Conservation (phyloP, 306 rosid species). For the Vicia faba region DNA sequence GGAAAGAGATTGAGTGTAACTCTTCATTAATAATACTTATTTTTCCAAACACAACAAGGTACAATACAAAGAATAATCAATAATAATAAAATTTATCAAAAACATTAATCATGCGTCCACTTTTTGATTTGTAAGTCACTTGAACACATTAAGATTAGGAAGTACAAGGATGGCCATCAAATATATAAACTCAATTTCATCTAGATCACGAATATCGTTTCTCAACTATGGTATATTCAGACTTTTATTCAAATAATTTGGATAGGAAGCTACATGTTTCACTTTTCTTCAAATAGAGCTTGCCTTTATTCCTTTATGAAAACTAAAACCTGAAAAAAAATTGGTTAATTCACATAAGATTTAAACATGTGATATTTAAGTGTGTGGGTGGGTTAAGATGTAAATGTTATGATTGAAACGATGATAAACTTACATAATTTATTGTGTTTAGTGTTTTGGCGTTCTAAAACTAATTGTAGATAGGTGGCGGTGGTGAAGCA, state of each 20-base stretch:
- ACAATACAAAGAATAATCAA: slow-evolving; percentile 36
- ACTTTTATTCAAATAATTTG: slow-evolving; percentile 56
- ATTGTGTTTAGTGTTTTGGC: slow-evolving; percentile 15
- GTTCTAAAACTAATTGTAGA: slow-evolving; percentile 41
- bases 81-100: slow-evolving; percentile 43
- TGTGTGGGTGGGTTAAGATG: background rate
- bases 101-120: slow-evolving; percentile 42
- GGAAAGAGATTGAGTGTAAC: slow-evolving; percentile 31
- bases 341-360: background rate
- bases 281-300: slow-evolving; percentile 46
- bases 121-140: slow-evolving; percentile 35
- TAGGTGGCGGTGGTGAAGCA: slow-evolving; percentile 64
- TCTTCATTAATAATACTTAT: slow-evolving; percentile 35
- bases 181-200: slow-evolving; percentile 44
- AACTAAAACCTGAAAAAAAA: slow-evolving; percentile 59
- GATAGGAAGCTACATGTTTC: slow-evolving; percentile 52
- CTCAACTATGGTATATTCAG: slow-evolving; percentile 33
- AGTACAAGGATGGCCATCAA: slow-evolving; percentile 54
- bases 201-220: slow-evolving; percentile 38
- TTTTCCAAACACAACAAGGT: slow-evolving; percentile 40
- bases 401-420: background rate
- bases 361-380: background rate
- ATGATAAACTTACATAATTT: slow-evolving; percentile 57
- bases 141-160: slow-evolving; percentile 49
- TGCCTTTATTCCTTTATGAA: slow-evolving; percentile 63